Conservation (phyloP, 495 filamentous ascomycete species). For the Talaromyces trachyspermus region DNA sequence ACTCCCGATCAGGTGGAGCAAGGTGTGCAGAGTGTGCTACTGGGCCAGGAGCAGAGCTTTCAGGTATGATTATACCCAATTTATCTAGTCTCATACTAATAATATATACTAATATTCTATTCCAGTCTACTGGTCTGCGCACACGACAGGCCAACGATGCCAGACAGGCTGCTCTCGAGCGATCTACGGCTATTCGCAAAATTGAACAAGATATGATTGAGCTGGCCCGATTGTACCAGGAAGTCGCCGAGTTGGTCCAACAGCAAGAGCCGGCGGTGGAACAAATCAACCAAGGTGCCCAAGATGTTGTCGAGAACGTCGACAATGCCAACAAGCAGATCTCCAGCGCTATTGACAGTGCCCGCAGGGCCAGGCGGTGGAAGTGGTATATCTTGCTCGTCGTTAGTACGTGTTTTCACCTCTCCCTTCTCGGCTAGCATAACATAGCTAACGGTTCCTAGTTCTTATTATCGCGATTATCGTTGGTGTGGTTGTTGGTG, state of each 20-base stretch:
- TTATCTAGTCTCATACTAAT: conserved; percentile 3
- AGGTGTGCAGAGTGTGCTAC: conserved; percentile 62
- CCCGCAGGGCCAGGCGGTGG: conserved; percentile 76
- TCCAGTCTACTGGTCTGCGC: conserved; percentile 59
- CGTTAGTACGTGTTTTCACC: conserved; percentile 50
- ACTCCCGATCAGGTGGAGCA: conserved; percentile 71
- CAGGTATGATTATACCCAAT: conserved; percentile 27
- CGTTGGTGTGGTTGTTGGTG: conserved; percentile 43
- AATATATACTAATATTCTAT: too few species aligned
- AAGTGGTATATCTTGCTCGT: conserved; percentile 97
- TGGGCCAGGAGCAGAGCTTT: conserved; percentile 68
- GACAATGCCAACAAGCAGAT: conserved; percentile 76
- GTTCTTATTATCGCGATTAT: conserved; percentile 46
- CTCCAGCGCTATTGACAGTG: conserved; percentile 66
- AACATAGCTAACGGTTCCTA: conserved; percentile 16
- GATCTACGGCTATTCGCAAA: conserved; percentile 83
- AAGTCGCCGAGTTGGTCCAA: conserved; percentile 73
- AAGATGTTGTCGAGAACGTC: conserved; percentile 71
- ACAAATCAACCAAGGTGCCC: conserved; percentile 73
- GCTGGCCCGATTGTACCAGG: conserved; percentile 73
- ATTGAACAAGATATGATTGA: conserved; percentile 85
- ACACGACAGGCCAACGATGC: conserved; percentile 72
- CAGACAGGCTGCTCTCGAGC: conserved; percentile 66
- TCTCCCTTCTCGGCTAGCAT: background rate
- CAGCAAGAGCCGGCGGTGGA: conserved; percentile 73